phyloP scores from a whole-genome alignment of 352 stramenopile species.

The Globisporangium megalacanthum region DNA sequence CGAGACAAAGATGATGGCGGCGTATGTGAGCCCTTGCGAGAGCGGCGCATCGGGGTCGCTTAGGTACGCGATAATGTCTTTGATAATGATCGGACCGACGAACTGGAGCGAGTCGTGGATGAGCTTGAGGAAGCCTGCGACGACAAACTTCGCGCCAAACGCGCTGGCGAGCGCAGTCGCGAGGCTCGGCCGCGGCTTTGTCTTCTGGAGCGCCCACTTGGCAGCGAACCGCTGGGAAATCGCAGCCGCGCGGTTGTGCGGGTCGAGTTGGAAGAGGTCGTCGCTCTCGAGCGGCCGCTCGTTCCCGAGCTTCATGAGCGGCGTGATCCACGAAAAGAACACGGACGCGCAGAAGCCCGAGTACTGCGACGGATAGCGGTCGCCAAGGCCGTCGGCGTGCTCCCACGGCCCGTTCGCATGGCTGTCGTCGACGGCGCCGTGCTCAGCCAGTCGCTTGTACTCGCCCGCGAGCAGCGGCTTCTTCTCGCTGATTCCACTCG shows the following conservation, averaged over 20 bases:
- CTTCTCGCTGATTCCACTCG: conserved; percentile 8
- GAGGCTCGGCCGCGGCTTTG: conserved; percentile 45
- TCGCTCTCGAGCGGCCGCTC: conserved; percentile 67
- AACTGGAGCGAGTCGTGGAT: conserved; percentile 84
- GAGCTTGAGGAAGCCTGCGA: conserved; percentile 68
- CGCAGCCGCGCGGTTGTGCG: conserved; percentile 49
- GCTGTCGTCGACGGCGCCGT: neutral
- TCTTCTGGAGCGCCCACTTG: conserved; percentile 25
- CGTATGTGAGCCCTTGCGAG: conserved; percentile 55
- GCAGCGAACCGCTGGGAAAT: conserved; percentile 40
- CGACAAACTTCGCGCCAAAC: conserved; percentile 53
- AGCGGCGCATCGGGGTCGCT: conserved; percentile 53
- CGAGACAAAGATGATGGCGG: conserved; percentile 55
- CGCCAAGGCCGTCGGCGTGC: conserved; percentile 26
- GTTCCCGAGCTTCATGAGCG: conserved; percentile 82
- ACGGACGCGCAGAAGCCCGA: conserved; percentile 34
- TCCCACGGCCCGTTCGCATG: conserved; percentile 1
- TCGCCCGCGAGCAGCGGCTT: conserved; percentile 25
- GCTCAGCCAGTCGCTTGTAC: neutral
- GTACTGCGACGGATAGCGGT: conserved; percentile 61
- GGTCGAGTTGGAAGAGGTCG: conserved; percentile 84
- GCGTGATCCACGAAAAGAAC: conserved; percentile 87
- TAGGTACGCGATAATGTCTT: conserved; percentile 81
- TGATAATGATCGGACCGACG: conserved; percentile 76
- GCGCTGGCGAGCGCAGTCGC: conserved; percentile 35